These are phyloP conservation scores for Exophiala aquamarina DNA, from an alignment of 2,329 filamentous ascomycete species.

Conservation along the genomic window DNA sequence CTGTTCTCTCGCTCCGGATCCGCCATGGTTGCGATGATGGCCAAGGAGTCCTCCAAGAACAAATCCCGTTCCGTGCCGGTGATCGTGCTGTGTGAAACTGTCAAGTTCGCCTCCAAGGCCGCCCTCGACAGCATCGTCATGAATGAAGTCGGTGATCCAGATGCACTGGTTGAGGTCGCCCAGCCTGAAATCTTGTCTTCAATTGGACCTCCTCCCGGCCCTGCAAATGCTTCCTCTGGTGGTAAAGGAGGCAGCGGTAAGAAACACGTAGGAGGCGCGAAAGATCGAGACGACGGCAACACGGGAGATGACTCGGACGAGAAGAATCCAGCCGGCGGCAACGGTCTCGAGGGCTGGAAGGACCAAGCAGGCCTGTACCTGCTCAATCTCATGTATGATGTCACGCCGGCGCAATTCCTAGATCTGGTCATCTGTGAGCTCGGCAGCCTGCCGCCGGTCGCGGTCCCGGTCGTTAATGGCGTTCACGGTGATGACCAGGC, in stretches of 20 bases:
- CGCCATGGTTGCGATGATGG: conserved; percentile 80
- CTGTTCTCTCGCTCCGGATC: conserved; percentile 88
- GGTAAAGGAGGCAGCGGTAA: conserved; percentile 15
- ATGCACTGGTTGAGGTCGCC: conserved; percentile 54
- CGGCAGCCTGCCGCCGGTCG: conserved; percentile 80
- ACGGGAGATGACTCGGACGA: conserved; percentile 16
- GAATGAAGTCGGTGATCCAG: conserved; percentile 83
- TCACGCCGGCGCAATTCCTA: conserved; percentile 83
- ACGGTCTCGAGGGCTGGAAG: conserved; percentile 53
- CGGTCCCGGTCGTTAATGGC: conserved; percentile 66
- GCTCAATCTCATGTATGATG: conserved; percentile 82
- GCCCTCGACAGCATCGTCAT: conserved; percentile 89
- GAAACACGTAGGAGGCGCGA: conserved; percentile 18
- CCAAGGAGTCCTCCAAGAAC: conserved; percentile 57
- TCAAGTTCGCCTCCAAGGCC: conserved; percentile 91
- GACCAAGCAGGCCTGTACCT: conserved; percentile 62
- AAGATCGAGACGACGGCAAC: conserved; percentile 34
- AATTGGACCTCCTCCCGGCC: conserved; percentile 31
- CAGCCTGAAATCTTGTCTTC: conserved; percentile 20
- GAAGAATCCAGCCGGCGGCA: conserved; percentile 25
- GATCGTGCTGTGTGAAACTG: conserved; percentile 86
- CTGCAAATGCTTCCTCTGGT: conserved; percentile 7
- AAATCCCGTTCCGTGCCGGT: conserved; percentile 67
- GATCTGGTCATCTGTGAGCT: conserved; percentile 89
- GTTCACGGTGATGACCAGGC: conserved; percentile 28